Evolutionary conservation across 73 alveolate species (phyloP), one percentile per base, ranked within the genome.

Genomic region (Breviolum minutum): DNA sequence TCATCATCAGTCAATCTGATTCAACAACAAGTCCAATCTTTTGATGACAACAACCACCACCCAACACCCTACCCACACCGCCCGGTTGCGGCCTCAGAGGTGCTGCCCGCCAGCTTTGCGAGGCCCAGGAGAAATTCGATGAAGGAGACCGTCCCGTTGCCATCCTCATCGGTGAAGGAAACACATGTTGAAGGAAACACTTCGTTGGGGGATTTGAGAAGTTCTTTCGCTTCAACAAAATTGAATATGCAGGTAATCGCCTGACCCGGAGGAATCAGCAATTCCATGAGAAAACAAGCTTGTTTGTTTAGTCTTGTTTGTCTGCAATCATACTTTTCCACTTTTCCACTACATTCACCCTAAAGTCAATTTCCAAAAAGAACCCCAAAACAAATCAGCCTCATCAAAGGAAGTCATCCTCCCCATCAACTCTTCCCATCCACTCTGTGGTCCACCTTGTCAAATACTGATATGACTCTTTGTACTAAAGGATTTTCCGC

Each of bases 61-160:
- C 89, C n/a, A 6, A 2, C 19, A 29, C 20, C 20, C 54, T 40
- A 40, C 54, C 54, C 54, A 40, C 54, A 40, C 54, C 54, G 54
- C 94, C 95, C 82, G 11, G 73, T 24, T 4, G n/a, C n/a, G 6
- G 27, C 96, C 90, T 93, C 98, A 22, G 89, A 73, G 66, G 98
- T 77, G 79, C 98, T 83, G 83, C 89, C 94, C 73, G 99, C 99
- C 79, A 66, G 68, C 95, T 80, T 80, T 16, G 94, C 98, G 60
- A 96, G 99, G 80, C 99, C 99, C 94, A 88, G 90, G 22, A 96
- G 93, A 71, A 96, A 96, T 70, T 96, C 99, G 93, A 89, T 77
- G 94, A 89, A 96, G 83, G 99, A 89, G 71, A 96, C 98, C 70
- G 93, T 96, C 22, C 99, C 99, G 63, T 86, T 88, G 19, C 86